Base-by-base conservation (phyloP, 2,329 filamentous ascomycete genomes). In the Emericellopsis cladophorae region DNA sequence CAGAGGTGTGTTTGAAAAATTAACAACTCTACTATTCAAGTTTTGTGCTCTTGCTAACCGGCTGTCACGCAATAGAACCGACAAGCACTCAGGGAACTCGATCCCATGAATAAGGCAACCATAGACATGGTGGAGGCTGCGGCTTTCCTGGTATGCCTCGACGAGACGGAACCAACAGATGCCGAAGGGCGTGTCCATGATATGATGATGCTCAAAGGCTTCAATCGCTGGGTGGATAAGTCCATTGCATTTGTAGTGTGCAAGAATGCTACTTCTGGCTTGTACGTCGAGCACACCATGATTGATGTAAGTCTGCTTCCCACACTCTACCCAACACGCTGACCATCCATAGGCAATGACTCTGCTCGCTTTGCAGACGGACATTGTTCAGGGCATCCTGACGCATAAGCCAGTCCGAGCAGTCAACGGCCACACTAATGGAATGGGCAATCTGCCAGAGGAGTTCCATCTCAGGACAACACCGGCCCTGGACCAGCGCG, bases 211-310 rank as follows among this genome's bases (percentile, higher is more conserved):
- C 34, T 41, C 11, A 36, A 46, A 4, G 37, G 38, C n/a, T 44
- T 40, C 37, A 47, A 47, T 23, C 44, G 45, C 5, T 47, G 45
- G 45, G 8, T 40, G 12, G 45, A 47, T 18, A 47, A 47, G 42
- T 37, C 39, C 1, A 14, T 47, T 6, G 32, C 33, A 6, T 44
- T 47, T 21, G 33, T 46, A n/a, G 37, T 47, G 5, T 34, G 32
- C 11, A 32, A 31, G n/a, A 47, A 47, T 18, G 45, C 44, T 5
- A 33, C 35, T 5, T 44, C 45, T 14, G 36, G 31, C n/a, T 32
- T 45, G 8, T 29, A 24, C 29, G 40, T 40, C 12, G 45, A 47
- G 21, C 44, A 47, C 35, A 37, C 44, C 7, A 42, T 40, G 38
- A 36, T 47, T 16, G 45, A 47, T 14, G 45, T 39, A 3, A 44